phyloP scores from a whole-genome alignment of 2,329 filamentous ascomycete species.

The Periconia digitata region DNA sequence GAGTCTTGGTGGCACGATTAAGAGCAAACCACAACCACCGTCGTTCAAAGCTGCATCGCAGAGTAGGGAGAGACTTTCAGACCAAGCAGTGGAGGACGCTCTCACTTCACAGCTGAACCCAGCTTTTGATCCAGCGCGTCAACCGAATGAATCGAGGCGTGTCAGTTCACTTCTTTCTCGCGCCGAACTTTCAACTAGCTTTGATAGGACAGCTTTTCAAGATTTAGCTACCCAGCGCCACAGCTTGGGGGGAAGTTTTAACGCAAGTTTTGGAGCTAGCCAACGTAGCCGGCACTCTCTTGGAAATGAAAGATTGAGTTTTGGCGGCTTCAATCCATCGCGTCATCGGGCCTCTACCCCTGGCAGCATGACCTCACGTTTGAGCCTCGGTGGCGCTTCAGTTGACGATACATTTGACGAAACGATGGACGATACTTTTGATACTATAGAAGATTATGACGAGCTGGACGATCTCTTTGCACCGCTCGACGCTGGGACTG shows the following conservation, averaged over 20 bases:
- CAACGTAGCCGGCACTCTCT: slow-evolving; percentile 73
- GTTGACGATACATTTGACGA: slow-evolving; percentile 43
- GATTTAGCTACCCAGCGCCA: slow-evolving; percentile 61
- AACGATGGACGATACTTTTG: slow-evolving; percentile 41
- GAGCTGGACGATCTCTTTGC: slow-evolving; percentile 42
- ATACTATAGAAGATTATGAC: slow-evolving; percentile 43
- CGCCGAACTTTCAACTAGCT: slow-evolving; percentile 81
- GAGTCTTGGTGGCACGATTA: slow-evolving; percentile 64
- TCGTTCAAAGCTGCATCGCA: slow-evolving; percentile 42
- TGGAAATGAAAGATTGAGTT: slow-evolving; percentile 67
- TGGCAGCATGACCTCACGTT: slow-evolving; percentile 45
- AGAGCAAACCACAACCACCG: slow-evolving; percentile 46
- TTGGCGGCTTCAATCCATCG: slow-evolving; percentile 45
- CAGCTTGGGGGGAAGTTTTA: slow-evolving; percentile 43
- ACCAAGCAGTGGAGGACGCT: slow-evolving; percentile 48
- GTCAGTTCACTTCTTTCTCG: slow-evolving; percentile 90
- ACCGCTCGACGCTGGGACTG: slow-evolving; percentile 29
- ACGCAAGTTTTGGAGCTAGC: slow-evolving; percentile 52
- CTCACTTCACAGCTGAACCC: slow-evolving; percentile 55
- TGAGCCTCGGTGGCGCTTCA: slow-evolving; percentile 41
- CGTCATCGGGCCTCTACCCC: slow-evolving; percentile 60
- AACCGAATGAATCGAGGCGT: slow-evolving; percentile 67
- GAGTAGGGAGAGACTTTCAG: slow-evolving; percentile 34
- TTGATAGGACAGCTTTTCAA: slow-evolving; percentile 77
- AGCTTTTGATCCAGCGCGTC: slow-evolving; percentile 52